Percentiles rank a stretch among this genome's conserved stretches.
Conservation (phyloP, 805 yeast genomes). For the Starmerella sirachaensis region DNA sequence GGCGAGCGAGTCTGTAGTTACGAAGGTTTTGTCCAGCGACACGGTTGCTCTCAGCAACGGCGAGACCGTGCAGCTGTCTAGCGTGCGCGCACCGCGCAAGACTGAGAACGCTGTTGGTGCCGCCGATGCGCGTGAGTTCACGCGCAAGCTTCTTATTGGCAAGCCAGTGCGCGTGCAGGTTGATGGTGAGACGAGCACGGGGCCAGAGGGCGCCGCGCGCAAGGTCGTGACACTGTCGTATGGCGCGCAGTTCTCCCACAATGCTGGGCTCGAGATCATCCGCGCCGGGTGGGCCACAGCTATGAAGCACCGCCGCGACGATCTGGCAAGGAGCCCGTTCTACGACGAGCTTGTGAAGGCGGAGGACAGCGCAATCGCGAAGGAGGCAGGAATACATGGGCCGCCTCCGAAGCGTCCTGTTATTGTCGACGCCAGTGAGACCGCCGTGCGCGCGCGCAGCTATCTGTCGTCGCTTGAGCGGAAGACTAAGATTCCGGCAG, state of each 20-base stretch:
- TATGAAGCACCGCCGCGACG: constrained; percentile 62
- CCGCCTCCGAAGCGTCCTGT: constrained; percentile 32
- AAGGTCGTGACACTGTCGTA: constrained; percentile 44
- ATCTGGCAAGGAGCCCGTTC: constrained; percentile 52
- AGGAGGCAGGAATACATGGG: constrained; percentile 50
- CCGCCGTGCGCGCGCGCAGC: constrained; percentile 56
- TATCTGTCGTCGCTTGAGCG: constrained; percentile 58
- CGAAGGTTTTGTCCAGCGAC: constrained; percentile 56
- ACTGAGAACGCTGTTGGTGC: constrained; percentile 43
- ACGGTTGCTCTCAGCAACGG: constrained; percentile 45
- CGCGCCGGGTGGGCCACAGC: constrained; percentile 65
- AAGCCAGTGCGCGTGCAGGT: constrained; percentile 49
- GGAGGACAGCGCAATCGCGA: constrained; percentile 47
- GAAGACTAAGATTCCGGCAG: constrained; percentile 51
- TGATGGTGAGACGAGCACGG: constrained; percentile 52
- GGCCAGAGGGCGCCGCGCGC: constrained; percentile 53
- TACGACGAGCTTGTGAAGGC: constrained; percentile 70
- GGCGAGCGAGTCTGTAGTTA: constrained; percentile 40
- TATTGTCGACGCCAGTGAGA: constrained; percentile 70
- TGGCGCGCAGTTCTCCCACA: constrained; percentile 34
- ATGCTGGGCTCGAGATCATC: constrained; percentile 51
- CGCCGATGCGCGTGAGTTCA: constrained; percentile 60
- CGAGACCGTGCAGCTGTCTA: constrained; percentile 59
- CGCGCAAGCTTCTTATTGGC: constrained; percentile 57
- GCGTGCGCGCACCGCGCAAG: constrained; percentile 62